phyloP scores from a whole-genome alignment of 495 filamentous ascomycete genomes.

The Lophiotrema nucula region DNA sequence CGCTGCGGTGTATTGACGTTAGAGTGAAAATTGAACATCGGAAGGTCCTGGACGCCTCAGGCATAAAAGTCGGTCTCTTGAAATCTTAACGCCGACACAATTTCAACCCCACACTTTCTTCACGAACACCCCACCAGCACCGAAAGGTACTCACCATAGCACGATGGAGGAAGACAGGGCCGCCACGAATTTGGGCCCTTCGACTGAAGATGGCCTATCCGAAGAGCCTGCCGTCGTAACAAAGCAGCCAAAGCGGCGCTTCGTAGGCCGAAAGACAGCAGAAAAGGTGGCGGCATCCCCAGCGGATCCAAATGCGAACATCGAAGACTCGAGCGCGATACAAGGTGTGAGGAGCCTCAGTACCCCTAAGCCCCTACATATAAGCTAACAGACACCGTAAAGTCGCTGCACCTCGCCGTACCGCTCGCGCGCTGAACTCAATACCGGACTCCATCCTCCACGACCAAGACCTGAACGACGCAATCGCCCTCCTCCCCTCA shows the following conservation, averaged over 20 bases:
- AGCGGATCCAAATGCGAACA: constrained; percentile 34
- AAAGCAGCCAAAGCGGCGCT: constrained; percentile 43
- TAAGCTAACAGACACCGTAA: constrained; percentile 8
- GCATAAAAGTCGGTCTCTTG: too few relatives aligned
- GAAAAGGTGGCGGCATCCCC: constrained; percentile 29
- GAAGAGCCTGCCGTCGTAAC: constrained; percentile 31
- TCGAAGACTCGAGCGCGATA: constrained; percentile 44
- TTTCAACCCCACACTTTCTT: neutral
- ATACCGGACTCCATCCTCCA: constrained; percentile 84
- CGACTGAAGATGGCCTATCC: constrained; percentile 30
- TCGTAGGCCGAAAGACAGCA: constrained; percentile 41
- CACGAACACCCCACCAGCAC: neutral
- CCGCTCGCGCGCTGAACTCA: constrained; percentile 78
- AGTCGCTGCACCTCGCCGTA: constrained; percentile 58
- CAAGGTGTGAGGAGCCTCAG: constrained; percentile 38
- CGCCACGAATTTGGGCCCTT: constrained; percentile 37
- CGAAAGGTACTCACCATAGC: neutral
- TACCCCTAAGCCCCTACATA: neutral
- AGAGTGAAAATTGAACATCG: too few relatives aligned
- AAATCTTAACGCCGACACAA: neutral
- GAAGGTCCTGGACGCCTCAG: too few relatives aligned
- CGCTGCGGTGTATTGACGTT: too few relatives aligned
- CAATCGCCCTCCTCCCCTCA: constrained; percentile 78
- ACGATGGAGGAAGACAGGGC: constrained; percentile 43
- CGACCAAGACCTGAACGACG: constrained; percentile 83